phyloP scores from a whole-genome alignment of 805 yeast species.

The Saccharomycopsis sp. region DNA sequence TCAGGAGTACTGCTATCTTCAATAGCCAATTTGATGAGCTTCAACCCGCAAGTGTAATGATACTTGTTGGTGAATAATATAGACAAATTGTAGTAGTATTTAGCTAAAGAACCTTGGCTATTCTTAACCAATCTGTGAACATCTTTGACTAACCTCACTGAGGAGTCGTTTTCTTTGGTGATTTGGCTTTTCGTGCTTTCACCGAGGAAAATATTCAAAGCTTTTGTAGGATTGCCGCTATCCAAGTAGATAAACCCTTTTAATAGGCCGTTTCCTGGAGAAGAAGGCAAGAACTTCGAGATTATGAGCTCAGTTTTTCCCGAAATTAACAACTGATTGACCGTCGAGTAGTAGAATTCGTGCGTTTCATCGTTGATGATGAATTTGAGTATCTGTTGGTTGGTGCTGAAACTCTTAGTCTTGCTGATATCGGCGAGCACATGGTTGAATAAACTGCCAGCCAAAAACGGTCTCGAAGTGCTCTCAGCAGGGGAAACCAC shows the following conservation, averaged over 20 bases:
- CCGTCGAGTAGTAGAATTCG: constrained; percentile 16
- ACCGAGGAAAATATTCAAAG: constrained; percentile 28
- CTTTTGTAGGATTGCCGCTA: constrained; percentile 25
- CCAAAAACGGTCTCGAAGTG: not conserved
- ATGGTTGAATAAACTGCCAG: not conserved
- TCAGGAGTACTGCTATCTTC: constrained; percentile 1
- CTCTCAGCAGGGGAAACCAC: not conserved
- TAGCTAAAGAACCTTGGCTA: constrained; percentile 25
- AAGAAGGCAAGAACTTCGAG: constrained; percentile 5
- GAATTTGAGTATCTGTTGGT: not conserved
- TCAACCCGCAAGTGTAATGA: constrained; percentile 31
- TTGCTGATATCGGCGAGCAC: not conserved
- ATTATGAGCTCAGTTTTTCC: constrained; percentile 10
- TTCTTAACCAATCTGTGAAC: constrained; percentile 24
- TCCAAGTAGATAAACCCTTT: constrained; percentile 25
- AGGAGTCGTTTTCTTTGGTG: constrained; percentile 20
- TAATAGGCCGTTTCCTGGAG: constrained; percentile 23
- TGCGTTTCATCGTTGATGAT: constrained; percentile 5
- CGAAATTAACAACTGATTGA: constrained; percentile 9
- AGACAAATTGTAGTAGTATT: constrained; percentile 35
- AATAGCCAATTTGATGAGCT: constrained; percentile 28
- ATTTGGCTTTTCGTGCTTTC: constrained; percentile 11
- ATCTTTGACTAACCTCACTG: not conserved
- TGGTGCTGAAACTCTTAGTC: not conserved
- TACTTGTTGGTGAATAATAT: constrained; percentile 31